phyloP scores from a whole-genome alignment of 345 rosid genomes.

The Populus nigra region DNA sequence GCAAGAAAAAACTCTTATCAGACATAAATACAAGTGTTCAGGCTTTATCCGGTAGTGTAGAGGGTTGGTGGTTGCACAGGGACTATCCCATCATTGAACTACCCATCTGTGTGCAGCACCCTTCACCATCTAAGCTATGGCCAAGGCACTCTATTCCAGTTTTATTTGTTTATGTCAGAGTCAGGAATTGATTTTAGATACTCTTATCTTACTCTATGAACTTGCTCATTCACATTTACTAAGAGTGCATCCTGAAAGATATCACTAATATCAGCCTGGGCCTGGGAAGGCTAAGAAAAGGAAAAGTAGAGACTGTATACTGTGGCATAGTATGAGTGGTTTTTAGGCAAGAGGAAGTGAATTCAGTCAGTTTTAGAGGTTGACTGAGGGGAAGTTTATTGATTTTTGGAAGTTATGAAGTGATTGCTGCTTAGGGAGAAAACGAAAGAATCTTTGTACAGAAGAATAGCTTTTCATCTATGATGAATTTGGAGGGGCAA shows the following conservation, averaged over 20 bases:
- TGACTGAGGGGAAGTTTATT: not conserved
- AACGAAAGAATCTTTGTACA: not conserved
- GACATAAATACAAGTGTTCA: not conserved
- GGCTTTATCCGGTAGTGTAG: not conserved
- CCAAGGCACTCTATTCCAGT: not conserved
- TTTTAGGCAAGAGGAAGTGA: not conserved
- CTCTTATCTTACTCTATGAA: not conserved
- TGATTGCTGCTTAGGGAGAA: not conserved
- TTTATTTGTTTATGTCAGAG: not conserved
- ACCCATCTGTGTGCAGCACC: not conserved
- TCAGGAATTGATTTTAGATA: not conserved
- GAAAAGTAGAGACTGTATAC: not conserved
- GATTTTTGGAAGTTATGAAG: not conserved
- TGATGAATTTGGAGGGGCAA: not conserved
- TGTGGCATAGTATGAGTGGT: not conserved
- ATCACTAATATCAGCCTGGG: not conserved
- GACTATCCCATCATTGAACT: not conserved
- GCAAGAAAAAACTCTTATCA: not conserved
- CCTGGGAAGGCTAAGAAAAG: not conserved
- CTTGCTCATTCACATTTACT: not conserved
- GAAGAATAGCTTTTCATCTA: not conserved
- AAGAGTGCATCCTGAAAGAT: not conserved
- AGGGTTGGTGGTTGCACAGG: not conserved
- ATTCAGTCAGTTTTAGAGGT: not conserved
- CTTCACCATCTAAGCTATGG: not conserved